Percentiles rank a stretch among this genome's conserved stretches.
These are phyloP conservation scores for Allomyces javanicus DNA, from an alignment of 192 early-diverging fungal genomes.

Conservation along the genomic window DNA sequence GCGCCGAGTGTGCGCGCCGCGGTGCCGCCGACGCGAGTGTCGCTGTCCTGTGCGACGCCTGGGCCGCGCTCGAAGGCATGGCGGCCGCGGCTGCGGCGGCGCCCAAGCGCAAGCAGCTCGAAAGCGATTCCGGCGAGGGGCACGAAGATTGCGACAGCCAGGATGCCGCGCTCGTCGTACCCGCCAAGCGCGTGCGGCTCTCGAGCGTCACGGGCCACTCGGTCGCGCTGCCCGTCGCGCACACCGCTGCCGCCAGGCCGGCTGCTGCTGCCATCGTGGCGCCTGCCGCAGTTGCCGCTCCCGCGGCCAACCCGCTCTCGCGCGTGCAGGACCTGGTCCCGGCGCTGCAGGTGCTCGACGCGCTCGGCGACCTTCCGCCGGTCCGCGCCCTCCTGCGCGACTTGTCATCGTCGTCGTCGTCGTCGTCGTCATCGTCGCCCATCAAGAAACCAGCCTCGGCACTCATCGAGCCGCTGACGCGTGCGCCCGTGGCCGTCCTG, in stretches of 20 bases:
- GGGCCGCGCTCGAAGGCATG: not conserved
- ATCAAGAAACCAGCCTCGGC: not conserved
- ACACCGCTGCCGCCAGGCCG: too few species aligned
- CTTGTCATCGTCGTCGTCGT: too few species aligned
- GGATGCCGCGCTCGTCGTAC: too few species aligned
- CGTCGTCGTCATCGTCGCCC: not conserved
- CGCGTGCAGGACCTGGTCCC: not conserved
- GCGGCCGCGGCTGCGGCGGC: too few species aligned
- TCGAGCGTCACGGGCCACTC: too few species aligned
- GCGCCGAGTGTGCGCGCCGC: not conserved
- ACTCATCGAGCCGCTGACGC: not conserved
- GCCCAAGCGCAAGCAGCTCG: too few species aligned
- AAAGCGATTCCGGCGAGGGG: too few species aligned
- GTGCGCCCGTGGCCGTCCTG: not conserved
- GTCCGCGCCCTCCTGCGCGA: not conserved
- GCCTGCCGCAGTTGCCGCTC: not conserved
- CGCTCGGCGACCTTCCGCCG: not conserved
- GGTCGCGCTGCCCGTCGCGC: too few species aligned
- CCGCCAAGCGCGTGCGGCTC: too few species aligned
- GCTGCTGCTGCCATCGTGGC: too few species aligned
- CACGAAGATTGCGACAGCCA: too few species aligned
- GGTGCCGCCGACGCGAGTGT: not conserved
- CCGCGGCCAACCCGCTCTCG: not conserved
- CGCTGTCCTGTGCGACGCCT: not conserved
- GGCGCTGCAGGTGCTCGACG: not conserved